Base-by-base conservation (phyloP, 1,284 basidiomycete genomes). In the Sparassis latifolia region DNA sequence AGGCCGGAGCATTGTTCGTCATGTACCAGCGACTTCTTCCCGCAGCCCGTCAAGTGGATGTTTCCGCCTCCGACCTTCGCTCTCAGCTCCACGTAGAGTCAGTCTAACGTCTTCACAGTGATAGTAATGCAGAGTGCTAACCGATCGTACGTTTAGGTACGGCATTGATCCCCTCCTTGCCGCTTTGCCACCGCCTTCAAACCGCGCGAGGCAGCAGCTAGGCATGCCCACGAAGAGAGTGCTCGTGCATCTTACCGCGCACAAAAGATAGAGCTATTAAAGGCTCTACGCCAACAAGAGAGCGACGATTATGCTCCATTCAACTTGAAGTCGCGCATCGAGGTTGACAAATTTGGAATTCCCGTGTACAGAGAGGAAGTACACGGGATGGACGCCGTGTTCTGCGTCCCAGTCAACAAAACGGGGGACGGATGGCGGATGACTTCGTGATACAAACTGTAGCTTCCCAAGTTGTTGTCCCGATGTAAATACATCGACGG, bases 391-490 rank as follows among this genome's bases (percentile, higher is more conserved):
- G 48, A 50, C 30, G 33, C 43, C 4, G 48, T 50, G 9, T 50
- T 50, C 29, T 50, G 48, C 28, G 48, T 50, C 4, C 48, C 48
- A 33, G 43, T 50, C 33, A 35, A 29, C 7, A 50, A 50, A 30
- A 20, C 5, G 3, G 42, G 43, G 10, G 48, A 50, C 31, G 7
- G 12, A 5, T 50, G 48, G 43, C 20, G 48, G 43, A 38, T 45
- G 48, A 40, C 33, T 4, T 30, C n/a, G 28, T 10, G 29, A 6
- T 37, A 20, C 20, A 20, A 20, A 20, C 20, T 20, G 20, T 20
- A 20, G 20, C 20, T 20, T 20, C 20, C 20, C 20, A 20, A 20
- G 20, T 20, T 20, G 20, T 20, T 20, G 20, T 20, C 20, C 20
- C 20, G 20, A 20, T 20, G 20, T 20, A 20, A 20, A 20, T 20